A percentile compares a stretch with the other conserved stretches of the same genome.
Evolutionary conservation across 2,329 filamentous ascomycete genomes (phyloP).

Genomic region (Pseudofabraea citricarpa): DNA sequence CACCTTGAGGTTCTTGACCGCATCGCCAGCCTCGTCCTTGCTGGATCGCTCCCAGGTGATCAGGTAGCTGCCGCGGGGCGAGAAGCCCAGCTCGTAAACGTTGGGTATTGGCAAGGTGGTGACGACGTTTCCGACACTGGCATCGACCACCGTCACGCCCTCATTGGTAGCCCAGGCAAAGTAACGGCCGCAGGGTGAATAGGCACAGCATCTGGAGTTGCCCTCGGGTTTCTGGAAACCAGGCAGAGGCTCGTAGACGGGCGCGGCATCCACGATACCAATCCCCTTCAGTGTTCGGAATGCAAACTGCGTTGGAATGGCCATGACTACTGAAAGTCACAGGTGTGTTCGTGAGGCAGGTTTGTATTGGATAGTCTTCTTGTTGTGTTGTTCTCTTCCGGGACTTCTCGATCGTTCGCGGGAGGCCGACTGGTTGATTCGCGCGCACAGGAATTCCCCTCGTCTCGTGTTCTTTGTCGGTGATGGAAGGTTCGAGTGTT

Average conservation of each 20-base stretch:
- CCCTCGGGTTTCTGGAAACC: constrained; percentile 87
- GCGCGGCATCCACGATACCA: constrained; percentile 86
- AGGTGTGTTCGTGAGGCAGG: constrained; percentile 20
- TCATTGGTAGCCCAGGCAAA: constrained; percentile 92
- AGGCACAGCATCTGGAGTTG: constrained; percentile 89
- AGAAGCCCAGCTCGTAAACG: constrained; percentile 93
- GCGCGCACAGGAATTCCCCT: neutral
- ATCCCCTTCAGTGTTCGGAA: constrained; percentile 97
- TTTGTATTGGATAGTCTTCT: constrained; percentile 17
- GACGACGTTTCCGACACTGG: constrained; percentile 69
- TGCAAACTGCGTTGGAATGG: constrained; percentile 88
- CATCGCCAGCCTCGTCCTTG: constrained; percentile 91
- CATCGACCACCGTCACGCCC: constrained; percentile 79
- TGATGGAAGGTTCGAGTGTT: neutral
- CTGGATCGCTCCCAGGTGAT: constrained; percentile 94
- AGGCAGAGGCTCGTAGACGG: constrained; percentile 77
- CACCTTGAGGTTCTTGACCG: constrained; percentile 93
- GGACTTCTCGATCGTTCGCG: constrained; percentile 6
- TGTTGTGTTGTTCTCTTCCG: constrained; percentile 10
- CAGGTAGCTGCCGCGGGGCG: constrained; percentile 83
- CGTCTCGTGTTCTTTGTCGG: constrained; percentile 1
- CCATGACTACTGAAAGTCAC: constrained; percentile 95
- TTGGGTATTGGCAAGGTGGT: constrained; percentile 73
- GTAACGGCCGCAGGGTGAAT: constrained; percentile 93
- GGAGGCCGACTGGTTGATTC: neutral